Percentiles rank a stretch among this genome's conserved stretches.
Conservation (phyloP, 108 stramenopile genomes). For the Pseudonitzschia multistriata region DNA sequence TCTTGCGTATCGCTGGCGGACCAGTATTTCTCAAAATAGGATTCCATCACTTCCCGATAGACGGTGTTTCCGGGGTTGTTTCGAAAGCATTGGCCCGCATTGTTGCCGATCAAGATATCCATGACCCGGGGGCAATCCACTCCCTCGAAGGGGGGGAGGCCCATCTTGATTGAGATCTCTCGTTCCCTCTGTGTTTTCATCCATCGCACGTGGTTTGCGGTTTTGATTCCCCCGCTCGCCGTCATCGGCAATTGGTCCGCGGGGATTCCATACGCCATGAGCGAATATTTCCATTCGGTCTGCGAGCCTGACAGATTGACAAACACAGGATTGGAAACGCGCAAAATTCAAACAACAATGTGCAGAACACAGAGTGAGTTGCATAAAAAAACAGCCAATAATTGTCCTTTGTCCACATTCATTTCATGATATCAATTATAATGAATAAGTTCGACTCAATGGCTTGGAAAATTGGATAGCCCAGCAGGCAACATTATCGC, state of each 20-base stretch:
- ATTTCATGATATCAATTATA: too few species aligned
- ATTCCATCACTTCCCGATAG: not conserved
- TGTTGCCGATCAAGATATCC: constrained; percentile 9
- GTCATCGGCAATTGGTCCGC: constrained; percentile 12
- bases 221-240: constrained; percentile 2
- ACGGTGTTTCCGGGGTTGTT: not conserved
- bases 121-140: constrained; percentile 4
- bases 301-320: too few species aligned
- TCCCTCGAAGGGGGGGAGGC: constrained; percentile 4
- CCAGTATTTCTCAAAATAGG: not conserved
- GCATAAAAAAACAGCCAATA: too few species aligned
- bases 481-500: too few species aligned
- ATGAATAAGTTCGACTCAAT: too few species aligned
- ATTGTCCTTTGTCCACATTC: too few species aligned
- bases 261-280: constrained; percentile 32
- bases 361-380: too few species aligned
- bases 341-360: too few species aligned
- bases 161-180: not conserved
- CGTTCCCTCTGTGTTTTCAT: constrained; percentile 1
- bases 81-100: not conserved
- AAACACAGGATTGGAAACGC: too few species aligned
- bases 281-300: constrained; percentile 26
- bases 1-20: constrained; percentile 5
- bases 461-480: too few species aligned
- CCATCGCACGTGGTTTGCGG: constrained; percentile 17